Conservation (phyloP, 106 monocot genomes). For the Triglochin maritima region DNA sequence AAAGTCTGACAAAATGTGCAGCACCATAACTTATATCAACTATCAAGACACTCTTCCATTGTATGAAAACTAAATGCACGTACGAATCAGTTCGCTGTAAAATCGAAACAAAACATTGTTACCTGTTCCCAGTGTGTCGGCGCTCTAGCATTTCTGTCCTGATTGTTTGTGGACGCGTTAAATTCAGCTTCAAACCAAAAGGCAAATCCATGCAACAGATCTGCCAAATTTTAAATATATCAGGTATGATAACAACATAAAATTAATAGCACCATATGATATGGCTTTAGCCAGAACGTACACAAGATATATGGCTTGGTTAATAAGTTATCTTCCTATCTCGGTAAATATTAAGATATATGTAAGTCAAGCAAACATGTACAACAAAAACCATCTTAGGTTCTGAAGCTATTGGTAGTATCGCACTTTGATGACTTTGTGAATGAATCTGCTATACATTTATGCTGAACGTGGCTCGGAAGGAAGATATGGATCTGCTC, state of each 20-base stretch:
- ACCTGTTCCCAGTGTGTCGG: constrained; percentile 99
- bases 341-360: too few relatives aligned
- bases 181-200: constrained; percentile 99
- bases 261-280: background rate
- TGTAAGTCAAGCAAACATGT: too few relatives aligned
- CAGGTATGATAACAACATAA: background rate
- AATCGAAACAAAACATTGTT: background rate
- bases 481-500: too few relatives aligned
- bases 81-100: background rate
- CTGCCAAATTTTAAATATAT: constrained; percentile 18
- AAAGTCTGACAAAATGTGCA: constrained; percentile 57
- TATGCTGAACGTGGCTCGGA: too few relatives aligned
- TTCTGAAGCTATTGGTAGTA: too few relatives aligned
- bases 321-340: background rate
- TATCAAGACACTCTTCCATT: background rate
- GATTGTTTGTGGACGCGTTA: constrained; percentile 52
- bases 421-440: too few relatives aligned
- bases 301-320: background rate
- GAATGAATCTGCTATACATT: too few relatives aligned
- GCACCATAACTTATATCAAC: background rate
- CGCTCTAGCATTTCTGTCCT: constrained; percentile 34
- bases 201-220: constrained; percentile 92
- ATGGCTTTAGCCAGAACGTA: too few relatives aligned
- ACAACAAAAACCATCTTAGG: too few relatives aligned
- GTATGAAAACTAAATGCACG: background rate